phyloP scores from a whole-genome alignment of 1,139 yeast genomes.

The Sugiyamaella neomexicana region DNA sequence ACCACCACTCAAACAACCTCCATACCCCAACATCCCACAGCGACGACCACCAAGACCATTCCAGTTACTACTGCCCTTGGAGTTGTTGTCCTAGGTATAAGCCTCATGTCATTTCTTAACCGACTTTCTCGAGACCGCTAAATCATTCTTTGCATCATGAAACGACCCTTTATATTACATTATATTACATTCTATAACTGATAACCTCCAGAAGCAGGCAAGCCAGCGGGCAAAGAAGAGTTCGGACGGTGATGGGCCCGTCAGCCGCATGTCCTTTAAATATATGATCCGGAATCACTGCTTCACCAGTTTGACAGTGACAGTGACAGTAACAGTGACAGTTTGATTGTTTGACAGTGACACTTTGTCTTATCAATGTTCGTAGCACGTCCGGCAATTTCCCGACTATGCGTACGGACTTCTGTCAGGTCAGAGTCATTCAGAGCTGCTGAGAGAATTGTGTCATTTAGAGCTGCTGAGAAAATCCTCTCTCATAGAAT shows the following conservation, averaged over 20 bases:
- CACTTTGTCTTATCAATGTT: no score
- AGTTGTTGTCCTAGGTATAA: conserved; percentile 33
- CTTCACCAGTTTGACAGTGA: not conserved
- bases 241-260: no score
- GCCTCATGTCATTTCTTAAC: conserved; percentile 33
- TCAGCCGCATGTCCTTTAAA: no score
- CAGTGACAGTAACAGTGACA: no score
- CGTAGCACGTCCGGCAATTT: no score
- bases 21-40: conserved; percentile 1
- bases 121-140: conserved; percentile 26
- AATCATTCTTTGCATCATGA: conserved; percentile 2
- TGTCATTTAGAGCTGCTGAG: not conserved
- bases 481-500: not conserved
- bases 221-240: no score
- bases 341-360: no score
- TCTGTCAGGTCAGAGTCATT: not conserved
- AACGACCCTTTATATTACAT: conserved; percentile 2
- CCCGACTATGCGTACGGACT: no score
- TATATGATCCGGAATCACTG: not conserved
- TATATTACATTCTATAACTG: not conserved
- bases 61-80: conserved; percentile 33
- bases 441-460: not conserved
- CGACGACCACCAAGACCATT: conserved; percentile 13
- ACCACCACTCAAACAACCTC: conserved; percentile 1
- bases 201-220: no score